Evolutionary conservation across 2,329 filamentous ascomycete genomes (phyloP).

Genomic region (Fusarium tjaetaba): DNA sequence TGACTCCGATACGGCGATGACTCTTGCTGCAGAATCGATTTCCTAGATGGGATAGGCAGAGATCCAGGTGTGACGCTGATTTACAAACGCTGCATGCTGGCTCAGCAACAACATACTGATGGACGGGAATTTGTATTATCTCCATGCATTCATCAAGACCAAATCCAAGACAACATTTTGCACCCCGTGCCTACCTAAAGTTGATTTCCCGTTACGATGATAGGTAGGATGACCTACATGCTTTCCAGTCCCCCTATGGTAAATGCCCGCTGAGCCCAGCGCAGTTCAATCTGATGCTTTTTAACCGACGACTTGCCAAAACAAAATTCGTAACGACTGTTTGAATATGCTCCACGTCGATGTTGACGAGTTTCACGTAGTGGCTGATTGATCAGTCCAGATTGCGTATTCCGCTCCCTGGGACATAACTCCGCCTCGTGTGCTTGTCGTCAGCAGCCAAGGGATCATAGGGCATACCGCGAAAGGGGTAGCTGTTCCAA

Average conservation of each 20-base stretch:
- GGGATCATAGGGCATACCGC: constrained; percentile 12
- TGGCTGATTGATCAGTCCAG: constrained; percentile 21
- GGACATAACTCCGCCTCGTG: constrained; percentile 27
- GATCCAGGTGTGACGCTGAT: constrained; percentile 26
- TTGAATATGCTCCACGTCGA: constrained; percentile 8
- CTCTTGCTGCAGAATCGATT: constrained; percentile 23
- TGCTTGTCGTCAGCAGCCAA: constrained; percentile 18
- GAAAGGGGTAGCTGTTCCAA: constrained; percentile 2
- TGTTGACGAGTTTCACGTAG: constrained; percentile 4
- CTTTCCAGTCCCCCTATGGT: neutral
- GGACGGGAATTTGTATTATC: neutral
- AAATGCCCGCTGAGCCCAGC: neutral
- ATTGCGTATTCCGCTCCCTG: constrained; percentile 25
- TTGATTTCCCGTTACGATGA: constrained; percentile 34
- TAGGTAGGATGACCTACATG: constrained; percentile 25
- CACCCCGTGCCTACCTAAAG: constrained; percentile 29
- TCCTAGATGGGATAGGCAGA: constrained; percentile 13
- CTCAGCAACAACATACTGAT: constrained; percentile 1
- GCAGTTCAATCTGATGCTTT: neutral
- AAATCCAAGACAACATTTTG: constrained; percentile 28
- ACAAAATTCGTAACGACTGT: constrained; percentile 5
- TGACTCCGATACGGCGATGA: constrained; percentile 29
- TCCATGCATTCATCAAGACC: constrained; percentile 18
- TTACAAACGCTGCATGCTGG: neutral
- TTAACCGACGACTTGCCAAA: neutral